A percentile compares a stretch with the other conserved stretches of the same genome.
phyloP scores from a whole-genome alignment of 2,329 filamentous ascomycete genomes.

The Boeremia lycopersici region DNA sequence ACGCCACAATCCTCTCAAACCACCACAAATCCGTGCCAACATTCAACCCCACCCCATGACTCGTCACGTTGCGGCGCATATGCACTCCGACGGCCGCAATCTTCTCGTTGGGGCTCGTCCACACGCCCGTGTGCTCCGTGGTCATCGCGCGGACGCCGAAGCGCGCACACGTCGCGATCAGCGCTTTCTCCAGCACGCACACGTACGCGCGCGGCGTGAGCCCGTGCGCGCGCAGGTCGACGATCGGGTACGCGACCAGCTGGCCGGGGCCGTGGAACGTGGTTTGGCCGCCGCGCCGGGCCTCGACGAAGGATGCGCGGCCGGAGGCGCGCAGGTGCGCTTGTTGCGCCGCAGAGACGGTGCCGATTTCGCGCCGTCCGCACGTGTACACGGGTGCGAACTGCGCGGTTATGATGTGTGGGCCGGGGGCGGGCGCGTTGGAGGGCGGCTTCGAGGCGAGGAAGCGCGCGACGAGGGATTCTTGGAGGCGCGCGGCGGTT shows the following conservation, averaged over 20 bases:
- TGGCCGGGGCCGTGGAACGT: slow-evolving; percentile 97
- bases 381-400: slow-evolving; percentile 86
- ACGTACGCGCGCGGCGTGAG: slow-evolving; percentile 79
- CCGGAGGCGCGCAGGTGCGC: slow-evolving; percentile 47
- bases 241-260: slow-evolving; percentile 85
- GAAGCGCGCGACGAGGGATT: slow-evolving; percentile 60
- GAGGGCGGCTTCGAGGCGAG: slow-evolving; percentile 65
- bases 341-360: slow-evolving; percentile 56
- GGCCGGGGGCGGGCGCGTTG: slow-evolving; percentile 58
- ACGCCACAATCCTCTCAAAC: slow-evolving; percentile 82
- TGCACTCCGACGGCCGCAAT: slow-evolving; percentile 94
- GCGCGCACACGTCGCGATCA: slow-evolving; percentile 67
- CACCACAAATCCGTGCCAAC: slow-evolving; percentile 68
- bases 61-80: slow-evolving; percentile 79
- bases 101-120: slow-evolving; percentile 66
- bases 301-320: slow-evolving; percentile 68
- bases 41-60: slow-evolving; percentile 84
- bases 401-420: slow-evolving; percentile 78
- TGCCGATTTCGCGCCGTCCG: slow-evolving; percentile 74
- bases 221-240: slow-evolving; percentile 75
- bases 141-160: slow-evolving; percentile 68
- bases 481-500: slow-evolving; percentile 62
- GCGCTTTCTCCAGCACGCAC: slow-evolving; percentile 74
- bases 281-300: slow-evolving; percentile 84
- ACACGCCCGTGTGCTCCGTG: slow-evolving; percentile 83